Evolutionary conservation across 139 green algal genomes (phyloP), one percentile per base, ranked within the genome.

Genomic region (Chlamydomonas incerta): DNA sequence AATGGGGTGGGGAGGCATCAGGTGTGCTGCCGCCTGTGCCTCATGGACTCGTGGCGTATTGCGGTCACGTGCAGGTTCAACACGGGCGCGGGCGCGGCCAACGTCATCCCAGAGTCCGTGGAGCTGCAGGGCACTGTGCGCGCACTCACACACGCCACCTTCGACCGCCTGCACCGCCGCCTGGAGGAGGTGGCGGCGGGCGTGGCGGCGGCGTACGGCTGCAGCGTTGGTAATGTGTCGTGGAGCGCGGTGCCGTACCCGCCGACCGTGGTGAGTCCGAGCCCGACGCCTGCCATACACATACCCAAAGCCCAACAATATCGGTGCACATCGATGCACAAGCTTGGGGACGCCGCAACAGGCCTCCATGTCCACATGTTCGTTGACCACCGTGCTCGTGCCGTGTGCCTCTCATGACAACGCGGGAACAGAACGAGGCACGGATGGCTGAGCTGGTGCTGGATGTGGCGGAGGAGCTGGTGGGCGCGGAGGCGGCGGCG

Each of bases 71-170:
- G 33, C 80, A 86, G 80, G 29, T 94, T 96, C 74, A 91, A 94
- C 87, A 92, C 92, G 58, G 92, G 93, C 34, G 57, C 55, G 0
- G 92, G 94, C 24, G 95, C 94, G 1, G 88, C 91, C 87, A 98
- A 99, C 80, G 93, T 98, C 62, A 97, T 98, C 68, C 94, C 96
- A 8, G 93, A 98, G 60, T 13, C 50, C 0, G 92, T 94, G 29
- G 79, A 81, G 29, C 70, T 98, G 20, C 34, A 65, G 35, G 84
- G 95, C 58, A 97, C 94, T 2, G 73, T 97, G 35, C 87, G 96
- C 2, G 88, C 92, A 3, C 68, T 93, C 3, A 91, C 62, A 8
- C n/a, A 84, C 17, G 65, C 77, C 57, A 76, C 79, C 73, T 92
- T 93, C 79, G 75, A 71, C 55, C 66, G 58, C n/a, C 60, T 92